Percentiles rank a stretch among this genome's conserved stretches.
Conservation (phyloP, 352 stramenopile species). For the Phytophthora cactorum region DNA sequence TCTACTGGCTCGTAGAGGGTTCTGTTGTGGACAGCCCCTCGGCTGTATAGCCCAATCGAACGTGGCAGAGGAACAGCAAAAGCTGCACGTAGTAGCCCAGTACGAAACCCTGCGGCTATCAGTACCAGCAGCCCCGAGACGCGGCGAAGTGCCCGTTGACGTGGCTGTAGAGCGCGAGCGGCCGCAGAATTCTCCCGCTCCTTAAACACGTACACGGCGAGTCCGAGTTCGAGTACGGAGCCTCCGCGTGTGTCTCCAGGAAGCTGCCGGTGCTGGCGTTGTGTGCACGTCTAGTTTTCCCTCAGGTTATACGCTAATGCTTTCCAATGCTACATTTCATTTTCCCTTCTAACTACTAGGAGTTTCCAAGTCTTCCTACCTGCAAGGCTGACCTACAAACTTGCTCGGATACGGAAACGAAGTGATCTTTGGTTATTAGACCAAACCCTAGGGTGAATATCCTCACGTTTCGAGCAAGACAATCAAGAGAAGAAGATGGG, state of each 20-base stretch:
- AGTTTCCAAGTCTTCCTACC: too few species aligned
- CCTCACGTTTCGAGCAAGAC: background rate
- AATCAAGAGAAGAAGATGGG: background rate
- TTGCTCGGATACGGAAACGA: too few species aligned
- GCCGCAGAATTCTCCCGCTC: slow-evolving; percentile 25
- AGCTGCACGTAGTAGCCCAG: slow-evolving; percentile 77
- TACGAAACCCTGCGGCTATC: slow-evolving; percentile 40
- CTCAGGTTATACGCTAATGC: too few species aligned
- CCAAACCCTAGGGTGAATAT: background rate
- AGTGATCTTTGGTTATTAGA: background rate
- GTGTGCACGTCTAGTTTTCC: slow-evolving; percentile 15
- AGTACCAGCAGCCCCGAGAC: slow-evolving; percentile 26
- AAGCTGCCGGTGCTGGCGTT: slow-evolving; percentile 41
- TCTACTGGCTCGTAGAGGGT: too few species aligned
- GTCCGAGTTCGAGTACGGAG: background rate
- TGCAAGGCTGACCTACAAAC: too few species aligned
- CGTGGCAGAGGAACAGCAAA: slow-evolving; percentile 70
- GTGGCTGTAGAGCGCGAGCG: slow-evolving; percentile 6
- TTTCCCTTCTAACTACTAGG: too few species aligned
- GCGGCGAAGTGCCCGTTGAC: slow-evolving; percentile 23
- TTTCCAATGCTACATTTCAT: too few species aligned
- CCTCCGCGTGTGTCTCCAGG: slow-evolving; percentile 23
- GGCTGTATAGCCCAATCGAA: slow-evolving; percentile 62
- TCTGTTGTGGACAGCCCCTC: slow-evolving; percentile 57
- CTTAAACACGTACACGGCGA: slow-evolving; percentile 30